Conservation (phyloP, 768 basidiomycete species). For the Daedaleopsis sinensis region DNA sequence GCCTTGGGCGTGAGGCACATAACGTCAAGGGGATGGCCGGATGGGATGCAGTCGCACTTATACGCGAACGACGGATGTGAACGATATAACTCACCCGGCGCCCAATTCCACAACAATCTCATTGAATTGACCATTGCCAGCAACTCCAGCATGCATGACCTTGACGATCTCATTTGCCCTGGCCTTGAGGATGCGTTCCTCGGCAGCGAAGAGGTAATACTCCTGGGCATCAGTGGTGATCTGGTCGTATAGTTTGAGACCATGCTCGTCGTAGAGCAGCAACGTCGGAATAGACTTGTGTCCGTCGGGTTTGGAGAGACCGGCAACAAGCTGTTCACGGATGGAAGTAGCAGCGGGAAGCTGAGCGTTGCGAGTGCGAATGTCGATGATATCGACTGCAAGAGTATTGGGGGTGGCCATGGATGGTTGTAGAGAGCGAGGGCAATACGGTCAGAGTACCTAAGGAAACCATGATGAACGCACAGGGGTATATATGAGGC, state of each 20-base stretch:
- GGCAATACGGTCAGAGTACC: background rate
- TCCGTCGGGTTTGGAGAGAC: slow-evolving; percentile 56
- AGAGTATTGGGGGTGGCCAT: slow-evolving; percentile 7
- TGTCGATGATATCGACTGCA: slow-evolving; percentile 28
- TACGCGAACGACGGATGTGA: background rate
- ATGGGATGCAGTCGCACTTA: background rate
- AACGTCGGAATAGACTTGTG: slow-evolving; percentile 76
- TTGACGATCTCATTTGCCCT: slow-evolving; percentile 76
- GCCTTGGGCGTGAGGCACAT: background rate
- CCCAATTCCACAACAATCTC: slow-evolving; percentile 88
- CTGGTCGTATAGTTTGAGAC: slow-evolving; percentile 83
- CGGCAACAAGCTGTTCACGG: slow-evolving; percentile 50
- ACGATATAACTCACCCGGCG: slow-evolving; percentile 71
- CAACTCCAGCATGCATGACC: slow-evolving; percentile 56
- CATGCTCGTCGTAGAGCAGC: slow-evolving; percentile 85
- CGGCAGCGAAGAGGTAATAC: slow-evolving; percentile 91
- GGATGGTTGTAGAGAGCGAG: background rate
- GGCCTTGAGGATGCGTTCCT: slow-evolving; percentile 80
- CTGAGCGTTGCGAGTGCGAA: slow-evolving; percentile 13
- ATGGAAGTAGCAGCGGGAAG: slow-evolving; percentile 28
- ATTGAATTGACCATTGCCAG: slow-evolving; percentile 37
- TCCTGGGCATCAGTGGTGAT: slow-evolving; percentile 78
- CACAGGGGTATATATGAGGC: slow-evolving; percentile 7
- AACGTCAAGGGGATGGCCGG: background rate
- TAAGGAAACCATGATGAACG: background rate